Evolutionary conservation across 2,329 filamentous ascomycete species (phyloP), one percentile per base, ranked within the genome.

Genomic region (Fusarium zealandicum): DNA sequence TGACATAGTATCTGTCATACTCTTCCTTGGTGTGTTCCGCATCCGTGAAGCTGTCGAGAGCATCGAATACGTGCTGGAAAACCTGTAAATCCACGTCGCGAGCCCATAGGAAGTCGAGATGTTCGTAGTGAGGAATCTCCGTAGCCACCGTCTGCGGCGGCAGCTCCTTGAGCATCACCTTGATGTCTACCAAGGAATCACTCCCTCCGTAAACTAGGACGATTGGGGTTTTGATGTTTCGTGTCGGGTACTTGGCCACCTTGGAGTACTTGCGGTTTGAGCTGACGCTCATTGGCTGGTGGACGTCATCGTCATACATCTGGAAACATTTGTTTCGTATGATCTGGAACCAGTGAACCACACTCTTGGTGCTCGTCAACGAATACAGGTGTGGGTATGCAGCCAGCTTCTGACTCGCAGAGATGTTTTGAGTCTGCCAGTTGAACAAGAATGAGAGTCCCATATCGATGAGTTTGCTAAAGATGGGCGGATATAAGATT

Each of bases 321-420:
- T 99, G 95, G 73, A 99, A 98, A 20, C 87, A 92, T 67, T 92
- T 90, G 68, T 93, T 97, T 61, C 95, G 89, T 67, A 99, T 99
- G 70, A 99, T 97, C 72, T 99, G 95, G 73, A 99, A 99, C 95
- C 95, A 99, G 72, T 99, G 95, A 0, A 99, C 95, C 8, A 99
- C 92, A 16, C 89, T 93, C 76, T 99, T 99, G 51, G 92, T 96
- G 72, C 91, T 96, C 0, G 93, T 97, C 72, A 93, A 98, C 1
- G 93, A 97, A 77, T 96, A 99, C 0, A 99, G 78, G 76, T 99
- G 95, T 9, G 93, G 89, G 71, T 99, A 99, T 1, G 92, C 92
- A 3, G 95, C 95, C 14, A 99, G 84, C 71, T 99, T 99, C 74
- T 99, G 95, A 51, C 89, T 87, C 1, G 85, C 77, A 8, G 86